These are phyloP conservation scores for Croton setiger DNA, from an alignment of 441 rosid species.

Conservation along the genomic window DNA sequence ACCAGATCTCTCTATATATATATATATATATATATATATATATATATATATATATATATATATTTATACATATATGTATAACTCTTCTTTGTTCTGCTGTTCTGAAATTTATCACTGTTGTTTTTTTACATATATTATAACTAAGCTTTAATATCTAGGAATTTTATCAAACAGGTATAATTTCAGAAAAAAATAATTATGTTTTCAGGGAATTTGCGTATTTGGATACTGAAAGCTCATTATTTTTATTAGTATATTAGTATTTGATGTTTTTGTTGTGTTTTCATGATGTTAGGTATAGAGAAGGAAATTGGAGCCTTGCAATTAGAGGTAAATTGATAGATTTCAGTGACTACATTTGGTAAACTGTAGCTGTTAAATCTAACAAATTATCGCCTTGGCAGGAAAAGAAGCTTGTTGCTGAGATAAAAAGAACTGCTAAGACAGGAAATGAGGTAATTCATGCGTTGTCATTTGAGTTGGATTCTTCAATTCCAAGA, in stretches of 20 bases:
- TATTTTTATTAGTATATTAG: neutral
- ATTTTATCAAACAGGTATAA: neutral
- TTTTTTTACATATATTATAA: neutral
- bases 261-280: conserved; percentile 15
- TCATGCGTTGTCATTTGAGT: conserved; percentile 9
- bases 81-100: neutral
- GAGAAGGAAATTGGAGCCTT: conserved; percentile 87
- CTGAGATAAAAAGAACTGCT: conserved; percentile 89
- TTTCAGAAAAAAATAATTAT: too few relatives aligned
- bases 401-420: conserved; percentile 93
- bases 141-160: neutral
- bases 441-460: conserved; percentile 93
- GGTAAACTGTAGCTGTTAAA: neutral
- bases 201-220: too few relatives aligned
- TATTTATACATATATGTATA: too few relatives aligned
- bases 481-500: neutral
- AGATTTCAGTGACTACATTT: conserved; percentile 9
- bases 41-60: too few relatives aligned
- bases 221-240: too few relatives aligned
- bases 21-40: too few relatives aligned
- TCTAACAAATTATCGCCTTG: conserved; percentile 24
- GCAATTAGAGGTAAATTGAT: conserved; percentile 64
- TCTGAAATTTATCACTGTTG: neutral
- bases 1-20: too few relatives aligned
- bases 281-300: conserved; percentile 50